Conservation (phyloP, 495 filamentous ascomycete genomes). For the Talaromyces ruber region DNA sequence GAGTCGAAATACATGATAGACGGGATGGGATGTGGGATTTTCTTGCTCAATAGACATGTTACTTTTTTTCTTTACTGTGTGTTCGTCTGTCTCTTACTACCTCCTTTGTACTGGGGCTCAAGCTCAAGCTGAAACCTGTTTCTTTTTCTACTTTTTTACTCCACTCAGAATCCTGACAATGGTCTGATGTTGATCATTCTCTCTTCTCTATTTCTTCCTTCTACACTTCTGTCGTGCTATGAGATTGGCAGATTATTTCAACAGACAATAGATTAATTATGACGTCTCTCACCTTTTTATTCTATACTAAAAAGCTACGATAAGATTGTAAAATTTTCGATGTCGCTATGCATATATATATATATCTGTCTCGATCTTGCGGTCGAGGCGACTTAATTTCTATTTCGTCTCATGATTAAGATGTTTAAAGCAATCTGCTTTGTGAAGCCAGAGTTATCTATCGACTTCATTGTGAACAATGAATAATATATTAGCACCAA, state of each 20-base stretch:
- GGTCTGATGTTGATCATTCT: background rate
- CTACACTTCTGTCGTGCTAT: background rate
- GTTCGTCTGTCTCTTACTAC: background rate
- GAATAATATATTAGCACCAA: too few species aligned
- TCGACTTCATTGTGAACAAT: too few species aligned
- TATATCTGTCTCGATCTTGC: too few species aligned
- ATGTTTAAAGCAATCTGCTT: too few species aligned
- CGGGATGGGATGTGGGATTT: background rate
- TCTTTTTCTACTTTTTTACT: background rate
- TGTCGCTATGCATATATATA: too few species aligned
- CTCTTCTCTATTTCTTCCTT: background rate
- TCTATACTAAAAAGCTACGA: too few species aligned
- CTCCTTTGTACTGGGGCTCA: background rate
- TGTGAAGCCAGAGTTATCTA: too few species aligned
- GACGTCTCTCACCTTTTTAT: background rate
- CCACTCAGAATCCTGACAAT: background rate
- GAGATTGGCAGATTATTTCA: background rate
- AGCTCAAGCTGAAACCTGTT: background rate
- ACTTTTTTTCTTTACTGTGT: background rate
- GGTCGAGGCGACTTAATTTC: too few species aligned
- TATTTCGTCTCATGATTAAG: too few species aligned
- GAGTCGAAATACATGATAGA: background rate
- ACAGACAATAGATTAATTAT: background rate
- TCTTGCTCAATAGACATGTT: background rate
- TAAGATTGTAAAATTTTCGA: too few species aligned